Conservation (phyloP, 768 basidiomycete species). For the Boletus tylopilopsis region DNA sequence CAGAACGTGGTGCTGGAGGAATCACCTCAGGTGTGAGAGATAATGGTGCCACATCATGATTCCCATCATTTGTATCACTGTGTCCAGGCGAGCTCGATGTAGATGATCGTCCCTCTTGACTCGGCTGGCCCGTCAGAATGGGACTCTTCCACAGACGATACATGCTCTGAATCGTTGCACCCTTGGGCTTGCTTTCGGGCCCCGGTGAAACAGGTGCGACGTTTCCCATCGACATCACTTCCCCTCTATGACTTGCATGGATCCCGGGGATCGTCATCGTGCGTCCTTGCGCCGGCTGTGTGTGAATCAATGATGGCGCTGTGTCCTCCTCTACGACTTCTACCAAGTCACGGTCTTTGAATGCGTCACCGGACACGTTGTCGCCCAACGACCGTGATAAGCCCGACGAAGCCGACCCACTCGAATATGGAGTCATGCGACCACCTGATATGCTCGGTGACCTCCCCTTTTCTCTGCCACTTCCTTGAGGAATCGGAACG, state of each 20-base stretch:
- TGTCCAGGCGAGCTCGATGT: conserved; percentile 5
- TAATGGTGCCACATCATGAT: conserved; percentile 30
- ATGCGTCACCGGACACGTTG: conserved; percentile 19
- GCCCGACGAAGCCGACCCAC: conserved; percentile 24
- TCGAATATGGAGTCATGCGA: conserved; percentile 23
- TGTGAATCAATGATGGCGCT: conserved; percentile 54
- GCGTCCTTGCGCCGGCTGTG: conserved; percentile 69
- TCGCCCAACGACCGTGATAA: conserved; percentile 36
- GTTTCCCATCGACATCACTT: conserved; percentile 83
- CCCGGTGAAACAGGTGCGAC: conserved; percentile 47
- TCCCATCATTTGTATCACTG: conserved; percentile 18
- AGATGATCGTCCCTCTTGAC: conserved; percentile 13
- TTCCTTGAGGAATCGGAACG: conserved; percentile 31
- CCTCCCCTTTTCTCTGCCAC: conserved; percentile 22
- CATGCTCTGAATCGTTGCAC: conserved; percentile 60
- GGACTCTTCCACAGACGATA: conserved; percentile 75
- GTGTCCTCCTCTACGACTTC: conserved; percentile 27
- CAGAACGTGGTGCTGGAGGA: conserved; percentile 25
- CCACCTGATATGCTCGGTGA: conserved; percentile 26
- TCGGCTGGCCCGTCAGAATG: conserved; percentile 27
- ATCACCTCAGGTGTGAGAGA: conserved; percentile 22
- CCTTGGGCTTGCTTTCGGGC: conserved; percentile 37
- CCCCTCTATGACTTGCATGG: conserved; percentile 78
- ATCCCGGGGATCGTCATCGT: conserved; percentile 88
- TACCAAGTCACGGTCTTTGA: conserved; percentile 32